A percentile compares a stretch with the other conserved stretches of the same genome.
phyloP scores from a whole-genome alignment of 257 asterid genomes.

The Cinchona pubescens region DNA sequence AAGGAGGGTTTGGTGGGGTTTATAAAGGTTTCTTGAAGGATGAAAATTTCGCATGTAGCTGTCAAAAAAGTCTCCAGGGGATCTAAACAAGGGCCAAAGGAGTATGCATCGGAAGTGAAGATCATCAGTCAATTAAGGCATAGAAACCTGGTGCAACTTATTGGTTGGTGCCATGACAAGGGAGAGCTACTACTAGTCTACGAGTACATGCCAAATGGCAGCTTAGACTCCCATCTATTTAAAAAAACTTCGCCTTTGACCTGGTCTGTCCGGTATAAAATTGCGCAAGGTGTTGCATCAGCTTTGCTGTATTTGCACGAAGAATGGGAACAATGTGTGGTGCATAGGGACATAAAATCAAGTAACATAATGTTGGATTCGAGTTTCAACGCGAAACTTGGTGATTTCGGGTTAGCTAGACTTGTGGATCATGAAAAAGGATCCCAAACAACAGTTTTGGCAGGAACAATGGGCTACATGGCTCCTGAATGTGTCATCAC shows the following conservation, averaged over 20 bases:
- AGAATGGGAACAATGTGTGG: constrained; percentile 45
- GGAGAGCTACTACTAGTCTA: constrained; percentile 42
- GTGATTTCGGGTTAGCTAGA: constrained; percentile 53
- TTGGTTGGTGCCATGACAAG: constrained; percentile 56
- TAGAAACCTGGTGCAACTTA: constrained; percentile 46
- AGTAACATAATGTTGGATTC: constrained; percentile 50
- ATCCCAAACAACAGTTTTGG: constrained; percentile 36
- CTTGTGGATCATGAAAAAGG: constrained; percentile 46
- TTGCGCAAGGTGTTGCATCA: constrained; percentile 38
- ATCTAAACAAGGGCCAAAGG: constrained; percentile 50
- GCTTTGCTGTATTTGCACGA: constrained; percentile 43
- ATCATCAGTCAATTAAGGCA: constrained; percentile 49
- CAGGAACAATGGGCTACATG: constrained; percentile 43
- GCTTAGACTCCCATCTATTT: constrained; percentile 39
- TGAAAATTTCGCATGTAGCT: constrained; percentile 21
- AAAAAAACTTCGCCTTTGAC: constrained; percentile 2
- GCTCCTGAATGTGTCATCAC: constrained; percentile 39
- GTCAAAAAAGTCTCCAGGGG: constrained; percentile 40
- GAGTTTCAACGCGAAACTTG: constrained; percentile 38
- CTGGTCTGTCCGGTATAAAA: constrained; percentile 32
- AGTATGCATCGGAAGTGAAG: constrained; percentile 55
- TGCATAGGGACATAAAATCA: constrained; percentile 40
- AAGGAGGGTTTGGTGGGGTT: constrained; percentile 49
- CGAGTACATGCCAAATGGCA: constrained; percentile 43
- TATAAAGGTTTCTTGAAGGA: constrained; percentile 31